A percentile compares a stretch with the other conserved stretches of the same genome.
phyloP scores from a whole-genome alignment of 768 basidiomycete species.

The Phaeotremella fagi region DNA sequence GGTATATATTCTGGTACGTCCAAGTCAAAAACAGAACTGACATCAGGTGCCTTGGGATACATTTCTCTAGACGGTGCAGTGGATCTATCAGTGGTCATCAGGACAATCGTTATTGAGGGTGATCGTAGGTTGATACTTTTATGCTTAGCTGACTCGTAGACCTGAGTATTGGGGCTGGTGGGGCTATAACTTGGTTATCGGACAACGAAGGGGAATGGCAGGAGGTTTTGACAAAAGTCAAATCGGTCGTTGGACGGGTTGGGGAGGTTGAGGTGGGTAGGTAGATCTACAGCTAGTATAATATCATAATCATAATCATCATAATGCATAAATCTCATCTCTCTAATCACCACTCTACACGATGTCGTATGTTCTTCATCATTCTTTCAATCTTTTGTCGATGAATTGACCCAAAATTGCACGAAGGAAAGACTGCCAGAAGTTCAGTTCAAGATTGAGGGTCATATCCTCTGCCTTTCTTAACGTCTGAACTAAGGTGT shows the following conservation, averaged over 20 bases:
- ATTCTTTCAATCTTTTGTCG: no score
- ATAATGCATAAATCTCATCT: no score
- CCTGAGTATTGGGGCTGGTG: conserved; percentile 73
- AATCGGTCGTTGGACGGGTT: conserved; percentile 37
- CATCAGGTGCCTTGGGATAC: conserved; percentile 76
- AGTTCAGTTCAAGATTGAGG: no score
- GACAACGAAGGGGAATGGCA: conserved; percentile 86
- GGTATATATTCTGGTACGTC: conserved; percentile 65
- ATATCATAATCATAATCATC: neutral
- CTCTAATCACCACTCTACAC: no score
- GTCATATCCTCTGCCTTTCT: no score
- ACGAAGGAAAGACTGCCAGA: no score
- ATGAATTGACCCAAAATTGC: no score
- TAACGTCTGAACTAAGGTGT: no score
- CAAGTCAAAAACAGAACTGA: neutral
- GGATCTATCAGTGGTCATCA: conserved; percentile 91
- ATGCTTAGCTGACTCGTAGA: conserved; percentile 21
- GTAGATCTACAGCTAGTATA: neutral
- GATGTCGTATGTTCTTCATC: no score
- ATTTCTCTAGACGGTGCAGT: conserved; percentile 82
- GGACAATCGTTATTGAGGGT: conserved; percentile 64
- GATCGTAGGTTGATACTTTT: conserved; percentile 13
- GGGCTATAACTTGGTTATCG: conserved; percentile 90
- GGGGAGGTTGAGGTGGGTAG: neutral
- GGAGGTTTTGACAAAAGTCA: conserved; percentile 81